These are phyloP conservation scores for Cryphonectria radicalis DNA, from an alignment of 2,329 filamentous ascomycete genomes.

Conservation along the genomic window DNA sequence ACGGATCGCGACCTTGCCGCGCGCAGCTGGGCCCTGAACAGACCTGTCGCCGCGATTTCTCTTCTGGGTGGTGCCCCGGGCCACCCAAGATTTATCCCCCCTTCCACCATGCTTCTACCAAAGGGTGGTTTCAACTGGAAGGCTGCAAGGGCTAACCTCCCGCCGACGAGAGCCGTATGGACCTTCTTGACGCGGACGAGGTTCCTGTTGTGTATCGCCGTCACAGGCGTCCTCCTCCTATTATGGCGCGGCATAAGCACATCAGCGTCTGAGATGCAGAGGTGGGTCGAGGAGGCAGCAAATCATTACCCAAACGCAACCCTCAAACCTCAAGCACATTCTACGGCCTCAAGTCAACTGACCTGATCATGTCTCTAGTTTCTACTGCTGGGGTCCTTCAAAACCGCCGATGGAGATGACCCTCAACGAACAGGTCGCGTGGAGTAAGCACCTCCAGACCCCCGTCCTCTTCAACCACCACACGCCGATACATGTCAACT, in stretches of 20 bases:
- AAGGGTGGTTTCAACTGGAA: conserved; percentile 94
- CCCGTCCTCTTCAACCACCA: conserved; percentile 98
- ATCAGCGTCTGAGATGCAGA: conserved; percentile 87
- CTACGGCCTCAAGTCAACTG: neutral
- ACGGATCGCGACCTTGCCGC: conserved; percentile 19
- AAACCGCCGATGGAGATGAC: conserved; percentile 98
- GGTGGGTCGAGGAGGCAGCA: conserved; percentile 56
- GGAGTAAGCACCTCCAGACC: conserved; percentile 86
- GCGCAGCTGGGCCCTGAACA: conserved; percentile 23
- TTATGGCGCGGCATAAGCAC: conserved; percentile 86
- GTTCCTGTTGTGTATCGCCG: conserved; percentile 73
- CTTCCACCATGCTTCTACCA: conserved; percentile 77
- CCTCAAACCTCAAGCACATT: neutral
- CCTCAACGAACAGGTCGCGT: conserved; percentile 85
- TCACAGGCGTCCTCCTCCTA: conserved; percentile 74
- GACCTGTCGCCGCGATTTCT: conserved; percentile 25
- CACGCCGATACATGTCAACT: conserved; percentile 82
- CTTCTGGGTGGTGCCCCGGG: conserved; percentile 46
- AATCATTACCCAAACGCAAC: neutral
- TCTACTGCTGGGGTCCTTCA: conserved; percentile 94
- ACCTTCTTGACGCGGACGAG: conserved; percentile 75
- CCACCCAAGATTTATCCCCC: conserved; percentile 40
- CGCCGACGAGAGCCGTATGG: conserved; percentile 74
- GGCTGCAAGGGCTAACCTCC: conserved; percentile 78
- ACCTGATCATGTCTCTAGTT: conserved; percentile 57